Evolutionary conservation across 73 alveolate genomes (phyloP).

Genomic region (Tetrahymena elliotti): DNA sequence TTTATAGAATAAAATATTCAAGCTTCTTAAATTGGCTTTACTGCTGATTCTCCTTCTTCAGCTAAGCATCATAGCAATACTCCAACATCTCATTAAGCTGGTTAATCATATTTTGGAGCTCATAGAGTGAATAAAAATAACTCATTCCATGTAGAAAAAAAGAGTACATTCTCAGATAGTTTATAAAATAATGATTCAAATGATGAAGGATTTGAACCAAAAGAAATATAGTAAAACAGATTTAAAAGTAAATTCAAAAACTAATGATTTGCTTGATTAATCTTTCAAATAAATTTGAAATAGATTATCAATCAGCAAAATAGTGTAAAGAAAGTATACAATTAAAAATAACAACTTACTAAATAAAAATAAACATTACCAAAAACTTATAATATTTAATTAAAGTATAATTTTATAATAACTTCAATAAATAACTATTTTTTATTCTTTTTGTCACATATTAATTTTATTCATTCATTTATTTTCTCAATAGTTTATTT

Average conservation of each 20-base stretch:
- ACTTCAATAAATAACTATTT: background rate
- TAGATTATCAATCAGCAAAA: background rate
- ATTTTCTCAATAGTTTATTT: background rate
- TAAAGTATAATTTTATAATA: background rate
- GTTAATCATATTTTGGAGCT: background rate
- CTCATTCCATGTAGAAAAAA: background rate
- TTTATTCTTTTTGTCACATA: background rate
- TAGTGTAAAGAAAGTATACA: no score
- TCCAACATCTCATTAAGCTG: background rate
- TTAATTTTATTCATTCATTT: background rate
- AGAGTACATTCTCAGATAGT: background rate
- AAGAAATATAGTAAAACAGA: background rate
- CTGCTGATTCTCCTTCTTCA: background rate
- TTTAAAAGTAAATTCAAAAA: background rate
- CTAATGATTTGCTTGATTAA: background rate
- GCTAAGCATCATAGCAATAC: background rate
- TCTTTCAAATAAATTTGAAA: background rate
- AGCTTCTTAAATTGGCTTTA: background rate
- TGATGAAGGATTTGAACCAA: background rate
- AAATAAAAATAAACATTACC: background rate
- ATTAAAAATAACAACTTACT: no score
- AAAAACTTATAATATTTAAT: no score
- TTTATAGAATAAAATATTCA: background rate
- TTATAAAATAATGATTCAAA: background rate
- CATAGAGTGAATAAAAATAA: background rate